phyloP scores from a whole-genome alignment of 257 asterid genomes.

The Datura wrightii region DNA sequence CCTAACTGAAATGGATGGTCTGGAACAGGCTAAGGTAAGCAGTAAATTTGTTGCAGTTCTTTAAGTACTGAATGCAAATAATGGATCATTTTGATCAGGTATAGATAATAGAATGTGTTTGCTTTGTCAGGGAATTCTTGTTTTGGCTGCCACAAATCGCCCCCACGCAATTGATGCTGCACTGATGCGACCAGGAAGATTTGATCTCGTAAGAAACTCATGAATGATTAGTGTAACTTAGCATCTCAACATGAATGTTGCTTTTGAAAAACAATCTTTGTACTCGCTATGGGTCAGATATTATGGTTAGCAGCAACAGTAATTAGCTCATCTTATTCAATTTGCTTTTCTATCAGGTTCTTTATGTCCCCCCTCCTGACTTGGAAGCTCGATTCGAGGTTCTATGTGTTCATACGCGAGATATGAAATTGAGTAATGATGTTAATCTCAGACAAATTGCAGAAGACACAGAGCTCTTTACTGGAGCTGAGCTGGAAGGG shows the following conservation, averaged over 20 bases:
- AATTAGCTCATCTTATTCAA: neutral
- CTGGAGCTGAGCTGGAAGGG: slow-evolving; percentile 91
- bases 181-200: slow-evolving; percentile 96
- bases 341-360: slow-evolving; percentile 57
- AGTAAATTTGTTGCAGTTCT: neutral
- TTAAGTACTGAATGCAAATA: neutral
- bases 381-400: slow-evolving; percentile 73
- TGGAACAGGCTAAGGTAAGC: slow-evolving; percentile 88
- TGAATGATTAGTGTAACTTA: neutral
- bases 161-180: slow-evolving; percentile 92
- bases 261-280: neutral
- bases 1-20: slow-evolving; percentile 97
- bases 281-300: neutral
- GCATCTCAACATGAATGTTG: neutral
- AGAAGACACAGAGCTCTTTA: slow-evolving; percentile 70
- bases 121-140: slow-evolving; percentile 82
- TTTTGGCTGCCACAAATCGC: slow-evolving; percentile 96
- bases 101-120: neutral
- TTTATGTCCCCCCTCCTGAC: slow-evolving; percentile 95
- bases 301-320: neutral
- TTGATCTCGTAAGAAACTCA: slow-evolving; percentile 66
- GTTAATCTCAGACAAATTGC: slow-evolving; percentile 75
- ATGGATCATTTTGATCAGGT: neutral
- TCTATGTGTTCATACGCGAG: slow-evolving; percentile 81
- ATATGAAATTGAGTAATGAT: slow-evolving; percentile 61